Base-by-base conservation (phyloP, 768 basidiomycete species). In the Naganishia onofrii region DNA sequence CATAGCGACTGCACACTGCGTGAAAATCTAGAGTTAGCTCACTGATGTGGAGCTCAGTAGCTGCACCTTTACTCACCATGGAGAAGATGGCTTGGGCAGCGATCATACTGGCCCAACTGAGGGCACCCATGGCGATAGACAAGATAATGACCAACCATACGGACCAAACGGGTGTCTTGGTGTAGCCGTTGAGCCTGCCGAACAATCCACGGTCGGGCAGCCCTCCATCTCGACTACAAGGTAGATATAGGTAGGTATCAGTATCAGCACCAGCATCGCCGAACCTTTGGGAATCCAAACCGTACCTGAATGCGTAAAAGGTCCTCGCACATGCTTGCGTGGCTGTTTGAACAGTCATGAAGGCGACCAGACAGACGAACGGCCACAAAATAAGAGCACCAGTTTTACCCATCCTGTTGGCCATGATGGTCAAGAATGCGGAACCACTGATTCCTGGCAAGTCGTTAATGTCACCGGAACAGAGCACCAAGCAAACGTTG, bases 401-500 rank as follows among this genome's bases (percentile, higher is more conserved):
- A 0, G 86, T 83, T 74, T 86, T 89, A 32, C 92, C 91, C 83
- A 90, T 88, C 38, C 91, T 86, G 56, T 88, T 68, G 46, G 82
- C 82, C 86, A 92, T 89, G 73, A 92, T 91, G 87, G 89, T 84
- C 29, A 91, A 85, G 81, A 92, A 87, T 2, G 90, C 89, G 31
- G 87, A 88, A 1, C 86, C 88, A 26, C 89, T 88, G 13, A 85
- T 74, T 0, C 90, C 90, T 0, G 89, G 89, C 23, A 92, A 85
- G 67, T 86, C 71, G 69, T 73, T 66, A 60, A 76, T 74, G 53
- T 77, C 75, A 29, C 90, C 90, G 23, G 89, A 90, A 79, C 91
- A 93, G 10, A 93, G 83, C n/a, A 93, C 85, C 34, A 92, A 80
- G 5, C 92, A 88, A 72, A 95, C 90, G 80, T 93, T 95, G 71